A percentile compares a stretch with the other conserved stretches of the same genome.
Evolutionary conservation across 2,329 filamentous ascomycete species (phyloP).

Genomic region (Uncinocarpus reesii): DNA sequence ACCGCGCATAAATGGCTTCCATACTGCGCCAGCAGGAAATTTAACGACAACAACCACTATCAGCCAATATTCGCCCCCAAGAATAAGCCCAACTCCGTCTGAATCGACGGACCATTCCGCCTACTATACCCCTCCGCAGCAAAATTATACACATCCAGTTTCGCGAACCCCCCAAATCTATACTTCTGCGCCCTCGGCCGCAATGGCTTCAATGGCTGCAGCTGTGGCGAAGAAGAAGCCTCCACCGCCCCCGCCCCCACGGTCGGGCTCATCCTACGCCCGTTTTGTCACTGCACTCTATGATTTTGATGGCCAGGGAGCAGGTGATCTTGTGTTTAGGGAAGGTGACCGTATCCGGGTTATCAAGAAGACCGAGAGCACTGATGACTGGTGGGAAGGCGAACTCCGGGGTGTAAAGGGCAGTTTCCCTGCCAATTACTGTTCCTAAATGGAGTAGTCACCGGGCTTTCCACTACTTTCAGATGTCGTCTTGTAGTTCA

Average conservation of each 20-base stretch:
- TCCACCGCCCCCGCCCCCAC: slow-evolving; percentile 55
- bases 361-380: slow-evolving; percentile 65
- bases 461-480: no score
- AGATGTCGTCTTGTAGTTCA: neutral
- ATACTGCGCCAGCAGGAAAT: slow-evolving; percentile 4
- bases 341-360: slow-evolving; percentile 71
- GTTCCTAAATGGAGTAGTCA: slow-evolving; percentile 32
- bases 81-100: neutral
- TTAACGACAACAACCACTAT: neutral
- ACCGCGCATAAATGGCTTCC: slow-evolving; percentile 20
- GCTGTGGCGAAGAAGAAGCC: slow-evolving; percentile 55
- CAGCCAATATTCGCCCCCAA: slow-evolving; percentile 6
- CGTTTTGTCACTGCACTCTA: slow-evolving; percentile 62
- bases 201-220: slow-evolving; percentile 35
- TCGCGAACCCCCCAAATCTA: slow-evolving; percentile 7
- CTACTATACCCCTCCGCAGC: slow-evolving; percentile 1
- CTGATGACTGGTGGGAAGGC: slow-evolving; percentile 82
- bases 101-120: slow-evolving; percentile 1
- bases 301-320: slow-evolving; percentile 59
- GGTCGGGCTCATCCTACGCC: slow-evolving; percentile 43
- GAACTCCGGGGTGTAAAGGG: slow-evolving; percentile 59
- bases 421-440: slow-evolving; percentile 77
- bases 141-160: slow-evolving; percentile 5
- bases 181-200: slow-evolving; percentile 28
- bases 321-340: slow-evolving; percentile 61